These are phyloP conservation scores for Termitomyces bulborhizus DNA, from an alignment of 768 basidiomycete genomes.

Conservation along the genomic window DNA sequence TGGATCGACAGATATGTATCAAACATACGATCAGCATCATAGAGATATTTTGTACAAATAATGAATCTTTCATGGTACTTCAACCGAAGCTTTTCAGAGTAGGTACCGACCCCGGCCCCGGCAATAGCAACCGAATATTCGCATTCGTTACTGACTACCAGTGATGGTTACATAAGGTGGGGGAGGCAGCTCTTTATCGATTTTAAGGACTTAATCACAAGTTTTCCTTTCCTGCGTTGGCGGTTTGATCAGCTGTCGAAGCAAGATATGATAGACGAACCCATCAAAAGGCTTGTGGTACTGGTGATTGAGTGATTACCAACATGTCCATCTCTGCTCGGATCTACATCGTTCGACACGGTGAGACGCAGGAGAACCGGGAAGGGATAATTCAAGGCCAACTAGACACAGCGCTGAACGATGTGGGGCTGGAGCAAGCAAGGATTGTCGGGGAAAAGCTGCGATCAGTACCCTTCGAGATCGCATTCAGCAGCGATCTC, in stretches of 20 bases:
- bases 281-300: not conserved
- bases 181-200: too few species aligned
- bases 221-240: not conserved
- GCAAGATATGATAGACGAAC: slow-evolving; percentile 4
- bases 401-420: slow-evolving; percentile 61
- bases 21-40: not conserved
- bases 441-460: slow-evolving; percentile 47
- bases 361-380: slow-evolving; percentile 69
- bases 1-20: not conserved
- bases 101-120: too few species aligned
- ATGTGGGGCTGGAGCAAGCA: slow-evolving; percentile 55
- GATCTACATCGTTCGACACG: slow-evolving; percentile 69
- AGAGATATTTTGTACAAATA: not conserved
- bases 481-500: slow-evolving; percentile 70
- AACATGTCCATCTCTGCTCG: slow-evolving; percentile 28
- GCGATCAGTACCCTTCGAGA: slow-evolving; percentile 45
- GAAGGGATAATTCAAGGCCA: slow-evolving; percentile 70
- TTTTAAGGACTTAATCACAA: not conserved
- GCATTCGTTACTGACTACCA: not conserved
- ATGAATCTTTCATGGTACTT: not conserved
- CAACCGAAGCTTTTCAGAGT: not conserved
- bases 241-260: slow-evolving; percentile 5
- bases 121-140: too few species aligned
- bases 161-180: not conserved
- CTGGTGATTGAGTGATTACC: slow-evolving; percentile 2